Evolutionary conservation across 352 stramenopile genomes (phyloP), one percentile per base, ranked within the genome.

Genomic region (Phytophthora boehmeriae): DNA sequence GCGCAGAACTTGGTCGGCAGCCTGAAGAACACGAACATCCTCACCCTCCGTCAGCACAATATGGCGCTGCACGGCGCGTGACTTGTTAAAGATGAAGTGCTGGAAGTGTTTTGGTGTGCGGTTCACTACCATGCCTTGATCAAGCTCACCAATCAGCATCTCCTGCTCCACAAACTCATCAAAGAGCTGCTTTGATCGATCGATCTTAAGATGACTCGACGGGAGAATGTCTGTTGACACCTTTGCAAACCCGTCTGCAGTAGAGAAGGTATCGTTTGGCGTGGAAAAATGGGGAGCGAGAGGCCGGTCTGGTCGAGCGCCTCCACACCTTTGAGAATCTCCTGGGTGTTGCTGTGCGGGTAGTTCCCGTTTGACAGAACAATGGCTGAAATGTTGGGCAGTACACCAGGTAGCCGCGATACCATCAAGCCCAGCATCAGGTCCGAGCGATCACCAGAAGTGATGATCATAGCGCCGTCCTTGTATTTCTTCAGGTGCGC

Each of bases 11-110:
- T 96, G 83, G 50, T 89, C 80, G 0, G 89, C 87, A 8, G 89
- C 89, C 45, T 92, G 76, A 13, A 97, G 68, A 28, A 97, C 72
- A 11, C 89, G 80, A 14, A 89, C 79, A 54, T 97, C 89, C 46
- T 90, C 75, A 3, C 87, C 88, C 58, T 97, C 89, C 3, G 89
- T 89, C 27, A 96, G 66, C 17, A 97, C 83, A 57, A 96, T 94
- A 54, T 89, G 84, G 23, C 85, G 80, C 67, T 92, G 71, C 2
- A 89, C 78, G 1, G 66, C 59, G 8, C 83, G 83, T 0, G 86
- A 81, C 61, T 93, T 92, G 73, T 75, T 80, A 52, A 92, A 89
- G n/a, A 94, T 59, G 58, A 88, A 91, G 68, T 96, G 83, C 64
- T 93, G 78, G 63, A 95, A 95, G 49, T 94, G 83, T 73, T 93